Conservation (phyloP, 768 basidiomycete species). For the Asterophora lycoperdoides region DNA sequence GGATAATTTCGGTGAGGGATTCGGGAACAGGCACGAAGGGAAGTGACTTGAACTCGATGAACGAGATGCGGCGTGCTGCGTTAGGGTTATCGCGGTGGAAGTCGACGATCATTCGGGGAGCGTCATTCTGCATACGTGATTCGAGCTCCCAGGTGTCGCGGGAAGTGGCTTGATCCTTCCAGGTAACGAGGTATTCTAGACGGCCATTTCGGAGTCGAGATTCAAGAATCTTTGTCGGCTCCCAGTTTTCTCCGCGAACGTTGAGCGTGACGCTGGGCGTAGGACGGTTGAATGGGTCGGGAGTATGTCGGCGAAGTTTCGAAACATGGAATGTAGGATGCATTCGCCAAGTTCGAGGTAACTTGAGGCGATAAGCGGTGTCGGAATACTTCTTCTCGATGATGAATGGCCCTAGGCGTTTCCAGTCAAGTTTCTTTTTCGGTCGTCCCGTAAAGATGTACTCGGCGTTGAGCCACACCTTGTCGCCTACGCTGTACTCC, state of each 20-base stretch:
- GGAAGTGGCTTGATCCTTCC: slow-evolving; percentile 3
- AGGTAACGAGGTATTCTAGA: neutral
- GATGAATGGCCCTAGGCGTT: neutral
- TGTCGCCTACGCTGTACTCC: too few species aligned
- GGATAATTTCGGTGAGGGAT: neutral
- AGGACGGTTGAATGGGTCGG: neutral
- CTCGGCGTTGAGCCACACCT: neutral
- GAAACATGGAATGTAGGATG: neutral
- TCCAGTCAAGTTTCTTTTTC: neutral
- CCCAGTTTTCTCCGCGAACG: neutral
- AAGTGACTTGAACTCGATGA: neutral
- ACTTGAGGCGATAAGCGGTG: neutral
- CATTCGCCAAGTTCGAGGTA: neutral
- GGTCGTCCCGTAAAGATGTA: neutral
- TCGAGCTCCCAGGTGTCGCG: neutral
- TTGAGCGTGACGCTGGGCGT: neutral
- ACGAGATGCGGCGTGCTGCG: neutral
- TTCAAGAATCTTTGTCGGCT: neutral
- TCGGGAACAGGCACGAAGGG: neutral
- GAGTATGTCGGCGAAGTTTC: neutral
- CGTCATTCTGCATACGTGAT: neutral
- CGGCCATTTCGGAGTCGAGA: neutral
- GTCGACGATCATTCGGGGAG: neutral
- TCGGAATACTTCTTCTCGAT: neutral
- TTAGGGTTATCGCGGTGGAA: neutral